Evolutionary conservation across 202 grass and related monocot species (phyloP).

Genomic region (Bolboschoenoplectus hybrid): DNA sequence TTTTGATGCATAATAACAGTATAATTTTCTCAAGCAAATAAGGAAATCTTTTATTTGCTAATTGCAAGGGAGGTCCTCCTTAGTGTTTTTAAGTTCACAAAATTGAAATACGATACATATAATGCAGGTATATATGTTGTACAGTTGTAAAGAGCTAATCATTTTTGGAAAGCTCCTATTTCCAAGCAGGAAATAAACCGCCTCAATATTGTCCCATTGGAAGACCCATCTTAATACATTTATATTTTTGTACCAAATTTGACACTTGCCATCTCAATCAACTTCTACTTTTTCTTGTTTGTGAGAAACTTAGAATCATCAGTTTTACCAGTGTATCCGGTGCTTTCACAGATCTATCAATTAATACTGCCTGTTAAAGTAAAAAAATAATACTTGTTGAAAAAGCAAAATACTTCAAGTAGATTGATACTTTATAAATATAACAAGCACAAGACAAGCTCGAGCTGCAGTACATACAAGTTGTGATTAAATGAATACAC

Average conservation of each 20-base stretch:
- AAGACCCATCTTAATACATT: not conserved
- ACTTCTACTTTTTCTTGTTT: not conserved
- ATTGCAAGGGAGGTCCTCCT: not conserved
- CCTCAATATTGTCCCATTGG: not conserved
- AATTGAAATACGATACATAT: not conserved
- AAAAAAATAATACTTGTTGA: not conserved
- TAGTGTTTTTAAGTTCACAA: not conserved
- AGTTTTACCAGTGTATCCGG: not conserved
- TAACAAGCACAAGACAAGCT: not conserved
- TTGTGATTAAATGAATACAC: not conserved
- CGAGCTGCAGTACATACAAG: not conserved
- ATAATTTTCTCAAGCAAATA: not conserved
- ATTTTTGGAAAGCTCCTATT: not conserved
- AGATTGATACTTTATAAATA: not conserved
- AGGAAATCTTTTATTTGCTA: not conserved
- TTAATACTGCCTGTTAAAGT: not conserved
- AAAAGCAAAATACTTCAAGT: not conserved
- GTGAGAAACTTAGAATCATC: not conserved
- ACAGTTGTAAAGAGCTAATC: not conserved
- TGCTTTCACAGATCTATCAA: not conserved
- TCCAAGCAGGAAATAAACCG: not conserved
- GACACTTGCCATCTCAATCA: constrained; percentile 4
- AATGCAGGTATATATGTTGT: not conserved
- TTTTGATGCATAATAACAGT: not conserved
- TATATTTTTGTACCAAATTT: not conserved